Base-by-base conservation (phyloP, 371 early-diverging fungal species). In the Circinella minor region DNA sequence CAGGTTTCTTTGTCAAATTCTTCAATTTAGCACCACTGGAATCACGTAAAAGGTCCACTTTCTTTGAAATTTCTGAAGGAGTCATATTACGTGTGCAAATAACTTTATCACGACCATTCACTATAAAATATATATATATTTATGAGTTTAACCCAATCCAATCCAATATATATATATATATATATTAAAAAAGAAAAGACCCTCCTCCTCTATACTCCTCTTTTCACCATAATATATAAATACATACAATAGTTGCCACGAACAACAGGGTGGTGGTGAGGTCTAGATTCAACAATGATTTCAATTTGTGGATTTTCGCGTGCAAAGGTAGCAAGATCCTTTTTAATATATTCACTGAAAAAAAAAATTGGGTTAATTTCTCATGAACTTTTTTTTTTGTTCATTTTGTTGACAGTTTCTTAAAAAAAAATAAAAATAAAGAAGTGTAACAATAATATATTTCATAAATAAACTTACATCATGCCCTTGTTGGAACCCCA, bases 401-500 rank as follows among this genome's bases (percentile, higher is more conserved):
- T 59, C 46, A 18, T 47, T 37, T 17, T 51, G 51, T 51, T 51
- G 51, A 51, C 51, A 51, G 51, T 51, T 51, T 14, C 47, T 17
- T 15, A 5, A 3, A n/a, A n/a, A 15, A n/a, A 9, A 49, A 49
- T 49, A 39, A 39, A 6, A 39, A 39, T 39, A 39, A 59, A 57
- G 18, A 46, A 27, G n/a, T 9, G 37, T 18, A 46, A 20, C 49
- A 1, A 11, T 43, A 11, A 9, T 43, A 13, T 51, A 27, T 27
- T 27, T 27, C 27, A 27, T 27, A 27, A 27, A 27, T 27, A 27
- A 27, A 70, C 83, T 83, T 88, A 92, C 92, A 90, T 82, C 89
- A 94, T 92, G 66, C 93, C 91, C 66, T 87, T 85, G 79, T 91
- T 92, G 77, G 92, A 92, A 62, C 93, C 94, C 76, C 93, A 89